phyloP scores from a whole-genome alignment of 768 basidiomycete genomes.

The Floccularia luteovirens region DNA sequence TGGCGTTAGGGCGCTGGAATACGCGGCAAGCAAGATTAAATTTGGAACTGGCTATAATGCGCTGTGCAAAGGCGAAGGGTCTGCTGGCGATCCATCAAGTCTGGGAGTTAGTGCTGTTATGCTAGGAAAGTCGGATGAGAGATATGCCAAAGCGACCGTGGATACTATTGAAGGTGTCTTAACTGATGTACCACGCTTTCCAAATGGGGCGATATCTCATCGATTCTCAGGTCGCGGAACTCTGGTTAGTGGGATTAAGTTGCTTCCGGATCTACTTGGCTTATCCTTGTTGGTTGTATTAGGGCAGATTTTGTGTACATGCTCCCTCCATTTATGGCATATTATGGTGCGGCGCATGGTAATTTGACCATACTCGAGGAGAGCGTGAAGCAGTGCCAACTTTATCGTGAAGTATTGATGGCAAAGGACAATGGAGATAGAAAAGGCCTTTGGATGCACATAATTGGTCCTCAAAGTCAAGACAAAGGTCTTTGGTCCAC shows the following conservation, averaged over 20 bases:
- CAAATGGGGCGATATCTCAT: slow-evolving; percentile 41
- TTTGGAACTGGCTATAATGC: slow-evolving; percentile 25
- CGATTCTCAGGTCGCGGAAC: slow-evolving; percentile 26
- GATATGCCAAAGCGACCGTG: slow-evolving; percentile 21
- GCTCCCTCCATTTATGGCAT: slow-evolving; percentile 44
- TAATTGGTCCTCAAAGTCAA: slow-evolving; percentile 26
- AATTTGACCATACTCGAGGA: slow-evolving; percentile 26
- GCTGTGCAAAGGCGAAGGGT: slow-evolving; percentile 28
- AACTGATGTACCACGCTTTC: slow-evolving; percentile 25
- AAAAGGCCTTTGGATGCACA: slow-evolving; percentile 31
- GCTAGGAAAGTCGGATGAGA: slow-evolving; percentile 26
- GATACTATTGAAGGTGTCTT: slow-evolving; percentile 24
- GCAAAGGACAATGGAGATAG: slow-evolving; percentile 16
- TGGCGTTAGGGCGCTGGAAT: slow-evolving; percentile 21
- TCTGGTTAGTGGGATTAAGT: slow-evolving; percentile 41
- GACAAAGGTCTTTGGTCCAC: slow-evolving; percentile 40
- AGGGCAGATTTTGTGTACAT: slow-evolving; percentile 47
- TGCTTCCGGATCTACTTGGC: no score
- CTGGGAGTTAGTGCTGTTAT: slow-evolving; percentile 38
- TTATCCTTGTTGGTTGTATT: no score
- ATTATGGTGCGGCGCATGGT: slow-evolving; percentile 29
- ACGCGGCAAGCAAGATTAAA: slow-evolving; percentile 27
- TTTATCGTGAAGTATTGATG: slow-evolving; percentile 28
- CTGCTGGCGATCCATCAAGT: slow-evolving; percentile 39
- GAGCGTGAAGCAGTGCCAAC: slow-evolving; percentile 27